phyloP scores from a whole-genome alignment of 2,329 filamentous ascomycete genomes.

The Sporothrix brunneoviolacea region DNA sequence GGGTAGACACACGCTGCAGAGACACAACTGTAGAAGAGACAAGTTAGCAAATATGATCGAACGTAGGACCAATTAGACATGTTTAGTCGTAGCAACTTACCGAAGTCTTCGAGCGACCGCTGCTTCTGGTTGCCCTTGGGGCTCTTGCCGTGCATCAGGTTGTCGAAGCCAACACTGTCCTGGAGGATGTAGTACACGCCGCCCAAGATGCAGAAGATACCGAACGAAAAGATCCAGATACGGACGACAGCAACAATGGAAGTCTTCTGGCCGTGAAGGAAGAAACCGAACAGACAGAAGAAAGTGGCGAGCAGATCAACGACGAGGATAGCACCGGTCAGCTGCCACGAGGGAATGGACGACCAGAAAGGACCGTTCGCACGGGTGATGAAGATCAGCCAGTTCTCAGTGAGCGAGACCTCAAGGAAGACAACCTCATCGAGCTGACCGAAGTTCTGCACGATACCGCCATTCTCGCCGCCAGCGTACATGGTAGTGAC shows the following conservation, averaged over 20 bases:
- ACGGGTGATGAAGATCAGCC: constrained; percentile 94
- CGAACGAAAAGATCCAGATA: constrained; percentile 88
- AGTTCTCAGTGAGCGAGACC: constrained; percentile 87
- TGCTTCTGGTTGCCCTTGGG: constrained; percentile 77
- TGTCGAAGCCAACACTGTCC: constrained; percentile 75
- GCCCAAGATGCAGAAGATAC: constrained; percentile 73
- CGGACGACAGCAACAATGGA: constrained; percentile 79
- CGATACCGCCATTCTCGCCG: constrained; percentile 69
- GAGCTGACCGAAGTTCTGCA: constrained; percentile 78
- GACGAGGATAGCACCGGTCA: constrained; percentile 67
- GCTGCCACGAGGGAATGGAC: constrained; percentile 79
- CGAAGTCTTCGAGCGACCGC: constrained; percentile 80
- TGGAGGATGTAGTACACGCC: constrained; percentile 72
- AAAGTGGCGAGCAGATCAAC: constrained; percentile 80
- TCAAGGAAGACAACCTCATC: constrained; percentile 83
- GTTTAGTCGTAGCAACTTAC: too few relatives aligned
- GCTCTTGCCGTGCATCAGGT: constrained; percentile 87
- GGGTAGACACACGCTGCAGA: constrained; percentile 81
- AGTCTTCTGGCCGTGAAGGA: constrained; percentile 55
- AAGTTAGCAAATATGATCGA: constrained; percentile 38
- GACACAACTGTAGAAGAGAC: constrained; percentile 59
- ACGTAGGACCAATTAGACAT: not conserved
- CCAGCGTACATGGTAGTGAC: constrained; percentile 75
- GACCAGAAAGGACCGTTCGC: constrained; percentile 91
- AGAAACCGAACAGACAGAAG: constrained; percentile 82